These are phyloP conservation scores for Escovopsis sp. DNA, from an alignment of 2,329 filamentous ascomycete species.

Conservation along the genomic window DNA sequence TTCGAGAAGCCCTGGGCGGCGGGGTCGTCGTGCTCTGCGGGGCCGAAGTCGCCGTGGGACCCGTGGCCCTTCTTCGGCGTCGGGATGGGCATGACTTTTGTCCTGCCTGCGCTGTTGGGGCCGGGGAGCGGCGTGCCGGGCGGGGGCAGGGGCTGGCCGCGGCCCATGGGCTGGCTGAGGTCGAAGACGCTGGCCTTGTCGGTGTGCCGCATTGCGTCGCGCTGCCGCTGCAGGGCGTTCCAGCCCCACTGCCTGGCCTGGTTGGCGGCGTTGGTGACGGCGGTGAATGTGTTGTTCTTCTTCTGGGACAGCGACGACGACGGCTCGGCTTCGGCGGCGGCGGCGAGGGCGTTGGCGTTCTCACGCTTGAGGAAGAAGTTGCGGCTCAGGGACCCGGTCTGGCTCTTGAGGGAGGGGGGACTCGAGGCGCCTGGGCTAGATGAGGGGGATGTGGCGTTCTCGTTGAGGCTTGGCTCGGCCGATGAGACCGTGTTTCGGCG, in stretches of 20 bases:
- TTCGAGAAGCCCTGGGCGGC: constrained; percentile 26
- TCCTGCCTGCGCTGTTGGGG: constrained; percentile 41
- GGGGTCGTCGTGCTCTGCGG: constrained; percentile 13
- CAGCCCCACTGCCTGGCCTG: constrained; percentile 45
- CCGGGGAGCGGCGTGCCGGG: constrained; percentile 63
- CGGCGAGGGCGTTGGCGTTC: constrained; percentile 22
- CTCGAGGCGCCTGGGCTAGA: constrained; percentile 17
- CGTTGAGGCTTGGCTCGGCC: constrained; percentile 14
- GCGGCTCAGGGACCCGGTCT: constrained; percentile 24
- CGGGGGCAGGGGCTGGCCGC: constrained; percentile 68
- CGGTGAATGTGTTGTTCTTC: constrained; percentile 35
- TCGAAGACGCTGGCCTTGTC: constrained; percentile 25
- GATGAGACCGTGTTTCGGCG: constrained; percentile 27
- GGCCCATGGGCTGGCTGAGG: constrained; percentile 58
- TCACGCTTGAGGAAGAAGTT: constrained; percentile 27
- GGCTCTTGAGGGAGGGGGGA: constrained; percentile 24
- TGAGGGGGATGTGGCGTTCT: constrained; percentile 11
- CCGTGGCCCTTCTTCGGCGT: constrained; percentile 53
- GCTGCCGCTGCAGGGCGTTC: constrained; percentile 39
- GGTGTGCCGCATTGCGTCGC: constrained; percentile 23
- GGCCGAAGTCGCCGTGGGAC: constrained; percentile 22
- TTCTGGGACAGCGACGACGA: constrained; percentile 18
- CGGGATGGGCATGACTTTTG: constrained; percentile 40
- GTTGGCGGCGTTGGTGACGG: constrained; percentile 39
- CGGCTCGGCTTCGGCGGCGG: constrained; percentile 18